A percentile compares a stretch with the other conserved stretches of the same genome.
Conservation (phyloP, 1,139 yeast genomes). For the Pichia kudriavzevii region DNA sequence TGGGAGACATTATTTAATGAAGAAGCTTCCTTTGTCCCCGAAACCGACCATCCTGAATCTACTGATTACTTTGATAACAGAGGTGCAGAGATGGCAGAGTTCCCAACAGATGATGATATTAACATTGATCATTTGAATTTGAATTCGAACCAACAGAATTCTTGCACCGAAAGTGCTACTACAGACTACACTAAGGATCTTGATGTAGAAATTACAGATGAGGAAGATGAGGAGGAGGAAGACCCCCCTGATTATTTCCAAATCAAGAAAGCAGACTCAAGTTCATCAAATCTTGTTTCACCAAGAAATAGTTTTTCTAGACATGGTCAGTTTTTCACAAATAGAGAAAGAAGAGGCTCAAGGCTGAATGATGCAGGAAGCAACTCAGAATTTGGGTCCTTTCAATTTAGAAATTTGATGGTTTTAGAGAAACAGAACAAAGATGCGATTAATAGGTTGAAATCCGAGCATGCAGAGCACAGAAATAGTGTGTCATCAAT, state of each 20-base stretch:
- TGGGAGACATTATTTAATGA: constrained; percentile 73
- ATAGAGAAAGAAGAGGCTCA: constrained; percentile 41
- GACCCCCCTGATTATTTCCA: constrained; percentile 10
- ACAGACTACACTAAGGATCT: constrained; percentile 13
- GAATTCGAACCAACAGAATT: background rate
- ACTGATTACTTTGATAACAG: constrained; percentile 89
- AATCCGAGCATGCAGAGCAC: constrained; percentile 68
- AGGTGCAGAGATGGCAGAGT: constrained; percentile 69
- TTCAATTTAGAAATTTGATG: constrained; percentile 80
- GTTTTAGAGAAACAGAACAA: constrained; percentile 91
- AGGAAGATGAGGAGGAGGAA: constrained; percentile 14
- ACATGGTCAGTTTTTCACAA: constrained; percentile 11
- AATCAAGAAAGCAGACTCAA: constrained; percentile 20
- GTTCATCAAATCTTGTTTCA: constrained; percentile 24
- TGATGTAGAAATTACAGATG: constrained; percentile 15
- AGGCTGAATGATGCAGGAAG: constrained; percentile 59
- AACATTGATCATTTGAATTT: constrained; percentile 28
- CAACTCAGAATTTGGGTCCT: constrained; percentile 79
- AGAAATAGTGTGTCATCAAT: constrained; percentile 27
- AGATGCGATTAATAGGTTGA: constrained; percentile 80
- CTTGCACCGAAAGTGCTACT: too few relatives aligned
- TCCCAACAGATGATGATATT: constrained; percentile 47
- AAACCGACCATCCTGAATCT: constrained; percentile 70
- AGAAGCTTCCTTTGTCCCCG: constrained; percentile 81
- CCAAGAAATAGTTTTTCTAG: constrained; percentile 23